Evolutionary conservation across 2,329 filamentous ascomycete genomes (phyloP).

Genomic region (Clarireedia sp.): DNA sequence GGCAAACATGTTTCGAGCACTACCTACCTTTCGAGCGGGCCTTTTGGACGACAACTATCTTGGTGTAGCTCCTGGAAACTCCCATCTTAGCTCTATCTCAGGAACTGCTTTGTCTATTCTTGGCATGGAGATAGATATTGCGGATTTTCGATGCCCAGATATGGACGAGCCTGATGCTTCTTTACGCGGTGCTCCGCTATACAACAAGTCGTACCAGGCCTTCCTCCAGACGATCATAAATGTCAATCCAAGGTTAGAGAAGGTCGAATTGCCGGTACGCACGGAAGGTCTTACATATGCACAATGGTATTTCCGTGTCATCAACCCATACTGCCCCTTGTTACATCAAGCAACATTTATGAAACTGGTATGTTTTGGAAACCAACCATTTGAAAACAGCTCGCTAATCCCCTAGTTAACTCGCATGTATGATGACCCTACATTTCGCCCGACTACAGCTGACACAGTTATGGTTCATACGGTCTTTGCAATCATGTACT

Average conservation of each 20-base stretch:
- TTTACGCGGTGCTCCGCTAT: conserved; percentile 40
- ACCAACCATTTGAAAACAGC: background rate
- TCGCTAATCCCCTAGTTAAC: conserved; percentile 39
- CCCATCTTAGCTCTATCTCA: conserved; percentile 63
- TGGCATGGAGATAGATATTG: conserved; percentile 71
- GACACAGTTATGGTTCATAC: conserved; percentile 69
- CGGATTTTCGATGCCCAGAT: conserved; percentile 60
- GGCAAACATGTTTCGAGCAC: conserved; percentile 18
- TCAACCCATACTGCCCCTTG: conserved; percentile 65
- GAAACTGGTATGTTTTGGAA: conserved; percentile 45
- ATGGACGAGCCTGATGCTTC: conserved; percentile 49
- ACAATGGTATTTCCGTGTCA: conserved; percentile 66
- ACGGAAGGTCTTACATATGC: conserved; percentile 60
- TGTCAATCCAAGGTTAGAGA: conserved; percentile 46
- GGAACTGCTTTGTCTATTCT: conserved; percentile 71
- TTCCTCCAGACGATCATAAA: conserved; percentile 60
- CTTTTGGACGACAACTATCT: conserved; percentile 55
- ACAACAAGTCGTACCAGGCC: conserved; percentile 65
- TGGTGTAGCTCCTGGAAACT: conserved; percentile 51
- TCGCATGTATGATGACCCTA: conserved; percentile 62
- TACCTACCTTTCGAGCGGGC: conserved; percentile 22
- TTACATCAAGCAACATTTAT: conserved; percentile 72
- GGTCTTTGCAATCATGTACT: conserved; percentile 70
- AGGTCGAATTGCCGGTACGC: conserved; percentile 54
- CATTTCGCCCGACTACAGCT: conserved; percentile 52